phyloP scores from a whole-genome alignment of 2,329 filamentous ascomycete genomes.

The Tolypocladium nubicola region DNA sequence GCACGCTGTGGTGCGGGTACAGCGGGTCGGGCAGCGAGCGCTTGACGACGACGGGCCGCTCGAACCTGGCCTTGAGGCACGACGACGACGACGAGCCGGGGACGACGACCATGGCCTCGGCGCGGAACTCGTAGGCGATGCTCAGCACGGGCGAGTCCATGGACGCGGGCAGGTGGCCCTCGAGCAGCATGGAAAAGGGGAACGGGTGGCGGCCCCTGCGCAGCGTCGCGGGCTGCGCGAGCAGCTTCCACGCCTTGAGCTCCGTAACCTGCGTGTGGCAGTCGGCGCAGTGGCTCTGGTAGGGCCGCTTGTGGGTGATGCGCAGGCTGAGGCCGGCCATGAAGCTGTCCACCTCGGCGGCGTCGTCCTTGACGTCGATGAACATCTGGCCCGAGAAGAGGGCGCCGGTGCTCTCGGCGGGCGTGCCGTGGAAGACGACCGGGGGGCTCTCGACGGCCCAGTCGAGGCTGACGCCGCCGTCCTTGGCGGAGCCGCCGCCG shows the following conservation, averaged over 20 bases:
- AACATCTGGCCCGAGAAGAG: conserved; percentile 76
- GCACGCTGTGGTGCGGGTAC: conserved; percentile 76
- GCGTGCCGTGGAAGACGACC: conserved; percentile 68
- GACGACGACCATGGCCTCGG: conserved; percentile 50
- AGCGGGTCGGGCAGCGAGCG: conserved; percentile 67
- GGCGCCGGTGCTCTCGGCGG: conserved; percentile 69
- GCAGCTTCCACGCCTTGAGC: conserved; percentile 69
- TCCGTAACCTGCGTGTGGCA: conserved; percentile 64
- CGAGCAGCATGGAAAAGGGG: conserved; percentile 80
- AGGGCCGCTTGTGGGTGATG: conserved; percentile 71
- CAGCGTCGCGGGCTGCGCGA: conserved; percentile 44
- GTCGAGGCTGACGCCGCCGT: conserved; percentile 31
- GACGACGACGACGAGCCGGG: conserved; percentile 30
- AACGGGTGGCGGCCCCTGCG: conserved; percentile 57
- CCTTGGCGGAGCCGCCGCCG: conserved; percentile 25
- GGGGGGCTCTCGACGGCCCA: conserved; percentile 77
- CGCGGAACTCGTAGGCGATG: conserved; percentile 71
- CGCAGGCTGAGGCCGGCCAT: conserved; percentile 61
- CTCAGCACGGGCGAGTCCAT: conserved; percentile 63
- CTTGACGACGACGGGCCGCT: conserved; percentile 60
- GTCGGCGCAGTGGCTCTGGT: conserved; percentile 65
- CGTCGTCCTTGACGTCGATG: conserved; percentile 58
- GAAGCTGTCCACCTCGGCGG: conserved; percentile 60
- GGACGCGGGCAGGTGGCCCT: conserved; percentile 75
- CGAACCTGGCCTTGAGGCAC: conserved; percentile 43